Evolutionary conservation across 495 filamentous ascomycete genomes (phyloP).

Genomic region (Podospora anserina): DNA sequence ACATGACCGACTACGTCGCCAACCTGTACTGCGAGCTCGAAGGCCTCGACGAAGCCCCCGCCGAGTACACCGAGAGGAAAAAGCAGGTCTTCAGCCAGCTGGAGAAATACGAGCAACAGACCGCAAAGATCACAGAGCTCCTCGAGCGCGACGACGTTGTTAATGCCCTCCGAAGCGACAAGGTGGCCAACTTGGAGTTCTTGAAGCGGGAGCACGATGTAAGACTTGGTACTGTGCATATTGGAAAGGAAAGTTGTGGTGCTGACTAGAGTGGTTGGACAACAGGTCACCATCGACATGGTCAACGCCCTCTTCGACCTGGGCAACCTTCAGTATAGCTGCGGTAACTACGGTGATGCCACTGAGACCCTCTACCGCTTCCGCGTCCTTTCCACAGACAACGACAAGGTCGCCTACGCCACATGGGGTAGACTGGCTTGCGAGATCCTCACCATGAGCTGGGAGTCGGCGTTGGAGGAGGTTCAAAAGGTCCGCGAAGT

Average conservation of each 20-base stretch:
- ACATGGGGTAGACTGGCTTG: slow-evolving; percentile 96
- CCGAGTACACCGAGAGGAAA: slow-evolving; percentile 81
- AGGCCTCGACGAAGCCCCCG: slow-evolving; percentile 69
- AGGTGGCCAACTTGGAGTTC: slow-evolving; percentile 93
- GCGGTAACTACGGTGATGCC: slow-evolving; percentile 84
- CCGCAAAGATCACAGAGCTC: slow-evolving; percentile 76
- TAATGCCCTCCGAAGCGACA: slow-evolving; percentile 84
- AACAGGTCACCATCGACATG: slow-evolving; percentile 81
- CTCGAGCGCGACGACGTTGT: slow-evolving; percentile 84
- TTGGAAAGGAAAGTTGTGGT: background rate
- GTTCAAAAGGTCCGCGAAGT: slow-evolving; percentile 87
- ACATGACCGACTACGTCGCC: slow-evolving; percentile 97
- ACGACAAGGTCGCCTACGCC: slow-evolving; percentile 89
- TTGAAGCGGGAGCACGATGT: slow-evolving; percentile 90
- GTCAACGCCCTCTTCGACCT: slow-evolving; percentile 91
- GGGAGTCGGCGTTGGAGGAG: slow-evolving; percentile 95
- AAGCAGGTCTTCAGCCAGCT: slow-evolving; percentile 82
- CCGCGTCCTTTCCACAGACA: slow-evolving; percentile 94
- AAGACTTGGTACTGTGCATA: slow-evolving; percentile 23
- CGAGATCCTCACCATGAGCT: slow-evolving; percentile 88
- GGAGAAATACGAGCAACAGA: slow-evolving; percentile 78
- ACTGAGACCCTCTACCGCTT: slow-evolving; percentile 91
- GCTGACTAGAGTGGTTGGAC: slow-evolving; percentile 18
- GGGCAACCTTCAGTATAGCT: slow-evolving; percentile 94
- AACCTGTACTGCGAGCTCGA: slow-evolving; percentile 83